Evolutionary conservation across 495 filamentous ascomycete species (phyloP), one percentile per base, ranked within the genome.

Genomic region (Daldinia bambusicola): DNA sequence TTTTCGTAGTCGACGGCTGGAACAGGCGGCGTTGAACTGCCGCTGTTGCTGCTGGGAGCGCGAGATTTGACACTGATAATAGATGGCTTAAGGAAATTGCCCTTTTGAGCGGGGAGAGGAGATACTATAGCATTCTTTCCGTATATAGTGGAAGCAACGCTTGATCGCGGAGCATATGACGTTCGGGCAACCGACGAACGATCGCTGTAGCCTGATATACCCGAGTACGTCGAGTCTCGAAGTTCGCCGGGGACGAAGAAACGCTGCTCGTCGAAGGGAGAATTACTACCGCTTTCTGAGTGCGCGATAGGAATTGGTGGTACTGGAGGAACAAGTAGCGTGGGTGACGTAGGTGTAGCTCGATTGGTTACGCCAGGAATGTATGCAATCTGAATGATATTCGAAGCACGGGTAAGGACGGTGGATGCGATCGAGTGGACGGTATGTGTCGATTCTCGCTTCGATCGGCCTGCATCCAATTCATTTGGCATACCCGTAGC

Each of bases 351-450:
- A 9, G 92, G 91, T 1, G 91, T 89, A 4, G 94, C 93, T 52
- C 95, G 87, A 80, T 98, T 98, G 61, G 94, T 98, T 76, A 98
- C 94, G 51, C 95, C 95, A 55, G 95, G 95, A 70, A 99, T 98
- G 79, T 98, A 99, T 50, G 96, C 95, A 78, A 99, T 99, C 81
- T 98, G 95, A 67, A 99, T 99, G 77, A 99, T 93, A 81, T 99
- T 98, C 66, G 95, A 98, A 50, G 95, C 95, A 52, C 95, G 90
- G 6, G 95, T 98, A 61, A 97, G 88, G 60, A 98, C 93, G 55
- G 95, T 98, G 9, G 94, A 97, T 14, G 96, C 95, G 74, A 98
- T 93, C 40, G 94, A 98, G 68, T 89, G 87, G 60, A 93, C 91
- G 4, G 95, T 97, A 73, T 97, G 93, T 38, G 94, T 93, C 30